These are phyloP conservation scores for Heliocybe sulcata DNA, from an alignment of 1,284 basidiomycete species.

Conservation along the genomic window DNA sequence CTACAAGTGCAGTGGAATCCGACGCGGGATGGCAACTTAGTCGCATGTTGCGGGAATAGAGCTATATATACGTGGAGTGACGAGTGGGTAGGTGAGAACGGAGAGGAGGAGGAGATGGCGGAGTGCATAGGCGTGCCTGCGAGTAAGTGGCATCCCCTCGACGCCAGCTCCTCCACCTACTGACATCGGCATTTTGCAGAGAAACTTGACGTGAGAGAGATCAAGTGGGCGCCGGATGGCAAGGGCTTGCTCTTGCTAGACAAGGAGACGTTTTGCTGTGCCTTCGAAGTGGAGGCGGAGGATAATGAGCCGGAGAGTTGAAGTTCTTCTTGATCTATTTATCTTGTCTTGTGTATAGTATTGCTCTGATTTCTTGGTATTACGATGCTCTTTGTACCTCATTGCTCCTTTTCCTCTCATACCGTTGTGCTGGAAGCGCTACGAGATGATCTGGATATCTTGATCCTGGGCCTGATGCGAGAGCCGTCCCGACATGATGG, in stretches of 20 bases:
- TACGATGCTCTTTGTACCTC: not conserved
- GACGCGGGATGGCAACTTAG: constrained; percentile 58
- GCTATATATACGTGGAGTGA: constrained; percentile 79
- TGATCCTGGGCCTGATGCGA: no score
- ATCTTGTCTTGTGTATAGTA: not conserved
- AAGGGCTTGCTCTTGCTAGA: constrained; percentile 69
- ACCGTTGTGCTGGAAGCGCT: not conserved
- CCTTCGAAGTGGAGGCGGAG: constrained; percentile 68
- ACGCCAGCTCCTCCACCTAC: no score
- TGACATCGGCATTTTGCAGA: constrained; percentile 28
- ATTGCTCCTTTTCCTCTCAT: not conserved
- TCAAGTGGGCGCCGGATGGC: constrained; percentile 80
- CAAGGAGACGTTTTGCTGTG: constrained; percentile 75
- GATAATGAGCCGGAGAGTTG: constrained; percentile 8
- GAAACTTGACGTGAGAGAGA: constrained; percentile 55
- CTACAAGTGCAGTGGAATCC: constrained; percentile 72
- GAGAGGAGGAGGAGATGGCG: constrained; percentile 55
- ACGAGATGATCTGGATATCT: no score
- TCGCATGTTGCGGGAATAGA: constrained; percentile 59
- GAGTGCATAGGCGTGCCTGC: constrained; percentile 78
- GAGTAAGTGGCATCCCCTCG: constrained; percentile 37
- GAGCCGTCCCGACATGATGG: no score
- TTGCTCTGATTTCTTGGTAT: not conserved
- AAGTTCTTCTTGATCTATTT: not conserved
- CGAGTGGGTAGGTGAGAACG: constrained; percentile 58